Base-by-base conservation (phyloP, 805 yeast genomes). In the Torulaspora gathmanii region DNA sequence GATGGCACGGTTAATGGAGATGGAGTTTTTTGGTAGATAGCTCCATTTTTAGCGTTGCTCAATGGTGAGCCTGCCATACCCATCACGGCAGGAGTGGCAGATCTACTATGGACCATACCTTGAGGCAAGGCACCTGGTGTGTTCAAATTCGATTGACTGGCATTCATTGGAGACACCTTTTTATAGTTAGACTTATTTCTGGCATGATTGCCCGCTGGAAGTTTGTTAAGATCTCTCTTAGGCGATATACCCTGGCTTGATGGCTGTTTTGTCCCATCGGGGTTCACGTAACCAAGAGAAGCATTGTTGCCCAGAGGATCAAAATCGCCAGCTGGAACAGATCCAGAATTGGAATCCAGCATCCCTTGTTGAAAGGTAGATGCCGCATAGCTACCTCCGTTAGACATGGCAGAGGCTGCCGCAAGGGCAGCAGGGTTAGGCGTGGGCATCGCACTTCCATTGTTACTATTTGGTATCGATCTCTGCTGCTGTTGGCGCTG, bases 21-120 rank as follows among this genome's bases (percentile, higher is more conserved):
- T n/a, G 54, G 55, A 13, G 55, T 46, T 15, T 49, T 53, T 13
- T 53, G 55, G 6, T 33, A 25, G 13, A 35, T 12, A 27, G 44
- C 33, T 4, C 37, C 28, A 16, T 44, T 35, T 28, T 42, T 48
- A 19, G 25, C 33, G 15, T 8, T 43, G 13, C 40, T 22, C 28
- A 34, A 42, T 28, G 57, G 57, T 3, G 56, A 50, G n/a, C 40
- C 39, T 17, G 47, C 49, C 37, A 37, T 43, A 33, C 42, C 48
- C n/a, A 47, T 46, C 19, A 44, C 39, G 11, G 51, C 52, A 22
- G 61, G 58, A 1, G 61, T 55, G n/a, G 44, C 56, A 30, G 57
- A 48, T 33, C 55, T 51, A 38, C 54, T 56, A n/a, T 44, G 33
- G 12, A 31, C 36, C 13, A 39, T 42, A 11, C 45, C 46, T 2